Base-by-base conservation (phyloP, 371 early-diverging fungal species). In the Syncephalastrum sp. region DNA sequence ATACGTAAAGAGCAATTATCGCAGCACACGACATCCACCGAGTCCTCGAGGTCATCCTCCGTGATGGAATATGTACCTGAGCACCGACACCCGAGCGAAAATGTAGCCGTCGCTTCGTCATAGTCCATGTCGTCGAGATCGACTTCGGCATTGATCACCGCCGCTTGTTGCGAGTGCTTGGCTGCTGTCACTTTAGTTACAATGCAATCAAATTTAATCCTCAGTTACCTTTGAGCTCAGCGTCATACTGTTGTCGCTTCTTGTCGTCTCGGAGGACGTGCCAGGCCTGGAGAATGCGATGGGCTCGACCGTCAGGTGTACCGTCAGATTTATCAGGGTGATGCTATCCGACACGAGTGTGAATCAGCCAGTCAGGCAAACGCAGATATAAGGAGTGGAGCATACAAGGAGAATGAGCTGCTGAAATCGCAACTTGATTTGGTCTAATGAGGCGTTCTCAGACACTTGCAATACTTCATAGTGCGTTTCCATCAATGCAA, bases 1-100 rank as follows among this genome's bases (percentile, higher is more conserved):
- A 85, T 78, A 16, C 63, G 62, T n/a, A 85, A 57, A 17, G 82
- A 82, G 42, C 85, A 85, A 16, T 70, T 70, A 12, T 68, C 73
- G 56, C 85, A 85, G 17, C 70, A 66, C 4, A 81, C 75, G 10
- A 74, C 54, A 14, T 82, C 80, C 13, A 73, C 70, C 8, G 80
- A 79, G 6, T 54, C 42, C 53, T 82, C 82, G 45, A 85, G 50
- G 47, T 82, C 79, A 6, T 70, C 64, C 54, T 85, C 85, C 3
- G 74, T 73, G 15, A 85, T 75, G 13, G 61, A 33, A 54, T 81
- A 83, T 25, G 45, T 56, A 5, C 83, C 82, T 8, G 82, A 75
- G 61, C 85, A 85, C 14, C 85, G 82, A 61, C 85, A 85, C 0
- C 57, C 58, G 6, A 64, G 23, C 10, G 60, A 55, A 56, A 67